Evolutionary conservation across 2,329 filamentous ascomycete species (phyloP).

Genomic region (Chalara sp.): DNA sequence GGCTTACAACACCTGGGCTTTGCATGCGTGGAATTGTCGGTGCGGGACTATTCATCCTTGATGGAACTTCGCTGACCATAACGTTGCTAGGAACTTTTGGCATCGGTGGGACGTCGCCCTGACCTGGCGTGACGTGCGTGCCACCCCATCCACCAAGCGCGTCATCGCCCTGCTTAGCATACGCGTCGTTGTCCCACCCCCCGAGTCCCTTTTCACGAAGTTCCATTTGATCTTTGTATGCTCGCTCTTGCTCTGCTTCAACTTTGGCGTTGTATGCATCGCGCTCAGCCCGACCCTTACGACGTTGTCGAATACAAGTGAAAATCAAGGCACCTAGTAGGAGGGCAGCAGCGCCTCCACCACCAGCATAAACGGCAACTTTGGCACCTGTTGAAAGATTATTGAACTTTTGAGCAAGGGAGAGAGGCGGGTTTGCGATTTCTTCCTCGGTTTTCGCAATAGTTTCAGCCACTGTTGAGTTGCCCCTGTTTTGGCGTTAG

Average conservation of each 20-base stretch:
- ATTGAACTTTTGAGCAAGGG: constrained; percentile 46
- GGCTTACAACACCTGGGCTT: background rate
- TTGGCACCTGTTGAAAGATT: constrained; percentile 43
- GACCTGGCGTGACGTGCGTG: constrained; percentile 9
- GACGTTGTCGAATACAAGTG: constrained; percentile 50
- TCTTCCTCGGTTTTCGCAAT: constrained; percentile 26
- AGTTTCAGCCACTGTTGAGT: constrained; percentile 46
- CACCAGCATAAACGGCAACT: constrained; percentile 44
- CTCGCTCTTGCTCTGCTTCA: constrained; percentile 23
- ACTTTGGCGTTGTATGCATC: constrained; percentile 26
- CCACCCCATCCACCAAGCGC: constrained; percentile 22
- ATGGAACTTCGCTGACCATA: constrained; percentile 8
- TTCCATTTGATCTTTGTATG: constrained; percentile 21
- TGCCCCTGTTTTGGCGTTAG: constrained; percentile 37
- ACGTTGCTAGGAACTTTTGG: constrained; percentile 7
- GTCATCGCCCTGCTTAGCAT: constrained; percentile 20
- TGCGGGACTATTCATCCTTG: constrained; percentile 7
- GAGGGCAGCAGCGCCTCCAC: constrained; percentile 37
- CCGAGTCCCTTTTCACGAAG: constrained; percentile 23
- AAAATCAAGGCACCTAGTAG: constrained; percentile 37
- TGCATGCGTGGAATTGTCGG: constrained; percentile 1
- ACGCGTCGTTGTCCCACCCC: constrained; percentile 18
- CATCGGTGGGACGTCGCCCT: constrained; percentile 4
- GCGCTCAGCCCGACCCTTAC: constrained; percentile 45
- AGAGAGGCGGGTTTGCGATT: constrained; percentile 27